These are phyloP conservation scores for Candida loeiensis DNA, from an alignment of 805 yeast genomes.

Conservation along the genomic window DNA sequence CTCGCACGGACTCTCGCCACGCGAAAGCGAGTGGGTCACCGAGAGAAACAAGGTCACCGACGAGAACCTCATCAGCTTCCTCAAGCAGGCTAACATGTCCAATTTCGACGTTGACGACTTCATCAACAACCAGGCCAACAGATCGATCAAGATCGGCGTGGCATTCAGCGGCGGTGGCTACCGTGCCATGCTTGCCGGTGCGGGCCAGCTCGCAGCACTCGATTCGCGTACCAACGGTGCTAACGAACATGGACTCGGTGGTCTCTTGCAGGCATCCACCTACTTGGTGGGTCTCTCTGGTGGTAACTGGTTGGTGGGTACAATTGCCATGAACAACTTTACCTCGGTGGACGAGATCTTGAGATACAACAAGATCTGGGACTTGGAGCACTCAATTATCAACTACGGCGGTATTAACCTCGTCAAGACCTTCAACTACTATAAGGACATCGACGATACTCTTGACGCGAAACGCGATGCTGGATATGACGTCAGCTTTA, in stretches of 20 bases:
- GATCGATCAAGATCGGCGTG: slow-evolving; percentile 47
- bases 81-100: slow-evolving; percentile 42
- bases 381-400: slow-evolving; percentile 64
- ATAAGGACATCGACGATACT: slow-evolving; percentile 26
- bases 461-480: slow-evolving; percentile 32
- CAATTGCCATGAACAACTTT: slow-evolving; percentile 61
- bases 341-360: slow-evolving; percentile 43
- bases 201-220: slow-evolving; percentile 40
- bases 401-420: slow-evolving; percentile 57
- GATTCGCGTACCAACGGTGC: slow-evolving; percentile 34
- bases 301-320: slow-evolving; percentile 60
- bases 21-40: slow-evolving; percentile 53
- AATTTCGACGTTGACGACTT: slow-evolving; percentile 47
- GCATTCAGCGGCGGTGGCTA: slow-evolving; percentile 86
- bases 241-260: slow-evolving; percentile 32
- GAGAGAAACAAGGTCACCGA: slow-evolving; percentile 46
- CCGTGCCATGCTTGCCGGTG: slow-evolving; percentile 71
- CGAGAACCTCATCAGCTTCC: slow-evolving; percentile 43
- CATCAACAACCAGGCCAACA: slow-evolving; percentile 31
- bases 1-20: slow-evolving; percentile 44
- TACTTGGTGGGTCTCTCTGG: slow-evolving; percentile 72
- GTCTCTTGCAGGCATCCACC: slow-evolving; percentile 61
- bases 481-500: slow-evolving; percentile 35
- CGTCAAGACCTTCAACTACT: slow-evolving; percentile 58
- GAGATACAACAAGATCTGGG: slow-evolving; percentile 31